Conservation (phyloP, 805 yeast genomes). For the Debaryomyces castellii region DNA sequence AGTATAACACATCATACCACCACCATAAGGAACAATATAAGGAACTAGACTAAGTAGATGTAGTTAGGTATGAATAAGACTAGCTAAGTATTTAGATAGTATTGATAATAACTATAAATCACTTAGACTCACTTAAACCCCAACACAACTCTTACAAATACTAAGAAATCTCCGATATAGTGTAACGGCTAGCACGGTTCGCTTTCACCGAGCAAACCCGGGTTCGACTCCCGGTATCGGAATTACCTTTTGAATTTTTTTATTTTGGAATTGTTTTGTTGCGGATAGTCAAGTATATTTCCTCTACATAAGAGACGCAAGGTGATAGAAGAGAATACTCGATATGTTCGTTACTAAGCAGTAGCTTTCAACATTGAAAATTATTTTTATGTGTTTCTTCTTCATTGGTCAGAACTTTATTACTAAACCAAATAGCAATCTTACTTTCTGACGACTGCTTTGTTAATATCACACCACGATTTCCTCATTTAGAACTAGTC, state of each 20-base stretch:
- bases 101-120: no score
- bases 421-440: not conserved
- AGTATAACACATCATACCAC: no score
- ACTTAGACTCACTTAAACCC: no score
- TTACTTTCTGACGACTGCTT: not conserved
- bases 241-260: constrained; percentile 25
- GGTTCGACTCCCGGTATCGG: constrained; percentile 90
- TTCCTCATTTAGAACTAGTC: not conserved
- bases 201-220: constrained; percentile 60
- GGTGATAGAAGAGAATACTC: no score
- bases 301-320: no score
- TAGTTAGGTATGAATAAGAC: no score
- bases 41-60: no score
- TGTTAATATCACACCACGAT: not conserved
- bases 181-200: constrained; percentile 56
- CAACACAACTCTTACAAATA: not conserved
- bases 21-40: no score
- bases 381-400: no score
- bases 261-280: not conserved
- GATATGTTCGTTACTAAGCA: no score
- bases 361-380: no score
- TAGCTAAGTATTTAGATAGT: no score
- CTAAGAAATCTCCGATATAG: constrained; percentile 38
- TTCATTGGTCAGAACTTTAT: not conserved
- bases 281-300: not conserved